These are phyloP conservation scores for Trichosporon sp. DNA, from an alignment of 1,284 basidiomycete genomes.

Conservation along the genomic window DNA sequence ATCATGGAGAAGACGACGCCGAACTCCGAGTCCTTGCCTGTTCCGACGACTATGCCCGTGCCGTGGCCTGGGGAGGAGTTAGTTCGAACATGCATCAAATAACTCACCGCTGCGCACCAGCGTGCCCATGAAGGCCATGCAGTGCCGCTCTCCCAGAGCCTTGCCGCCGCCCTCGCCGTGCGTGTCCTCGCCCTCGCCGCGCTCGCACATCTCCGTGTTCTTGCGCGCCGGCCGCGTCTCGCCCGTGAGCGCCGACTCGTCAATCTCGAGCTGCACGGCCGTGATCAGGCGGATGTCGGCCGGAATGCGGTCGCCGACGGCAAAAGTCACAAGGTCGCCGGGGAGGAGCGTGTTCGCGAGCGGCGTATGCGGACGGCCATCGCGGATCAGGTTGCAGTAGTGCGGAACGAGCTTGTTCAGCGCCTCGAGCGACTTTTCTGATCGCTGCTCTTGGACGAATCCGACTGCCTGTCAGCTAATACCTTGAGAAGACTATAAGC, in stretches of 20 bases:
- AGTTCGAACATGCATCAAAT: slow-evolving; percentile 10
- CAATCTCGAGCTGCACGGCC: slow-evolving; percentile 80
- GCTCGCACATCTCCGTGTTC: slow-evolving; percentile 55
- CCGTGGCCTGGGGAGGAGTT: slow-evolving; percentile 73
- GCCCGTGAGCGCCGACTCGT: slow-evolving; percentile 91
- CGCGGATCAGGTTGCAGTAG: slow-evolving; percentile 85
- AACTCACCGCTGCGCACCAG: slow-evolving; percentile 77
- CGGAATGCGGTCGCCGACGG: slow-evolving; percentile 83
- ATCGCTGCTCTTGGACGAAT: slow-evolving; percentile 90
- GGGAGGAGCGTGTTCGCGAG: slow-evolving; percentile 93
- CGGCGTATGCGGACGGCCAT: slow-evolving; percentile 66
- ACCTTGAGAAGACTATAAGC: background rate
- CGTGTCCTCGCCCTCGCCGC: slow-evolving; percentile 39
- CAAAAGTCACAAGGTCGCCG: slow-evolving; percentile 84
- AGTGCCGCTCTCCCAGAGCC: slow-evolving; percentile 76
- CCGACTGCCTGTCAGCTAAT: slow-evolving; percentile 61
- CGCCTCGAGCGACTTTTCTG: slow-evolving; percentile 89
- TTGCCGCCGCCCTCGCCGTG: slow-evolving; percentile 54
- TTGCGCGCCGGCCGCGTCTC: slow-evolving; percentile 81
- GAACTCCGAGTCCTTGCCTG: slow-evolving; percentile 84
- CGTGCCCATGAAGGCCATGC: slow-evolving; percentile 95
- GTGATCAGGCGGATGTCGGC: slow-evolving; percentile 80
- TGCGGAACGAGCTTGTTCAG: slow-evolving; percentile 95
- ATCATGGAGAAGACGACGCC: slow-evolving; percentile 97
- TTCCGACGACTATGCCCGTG: slow-evolving; percentile 82